phyloP scores from a whole-genome alignment of 192 early-diverging fungal species.

The Backusella mclennaniae region DNA sequence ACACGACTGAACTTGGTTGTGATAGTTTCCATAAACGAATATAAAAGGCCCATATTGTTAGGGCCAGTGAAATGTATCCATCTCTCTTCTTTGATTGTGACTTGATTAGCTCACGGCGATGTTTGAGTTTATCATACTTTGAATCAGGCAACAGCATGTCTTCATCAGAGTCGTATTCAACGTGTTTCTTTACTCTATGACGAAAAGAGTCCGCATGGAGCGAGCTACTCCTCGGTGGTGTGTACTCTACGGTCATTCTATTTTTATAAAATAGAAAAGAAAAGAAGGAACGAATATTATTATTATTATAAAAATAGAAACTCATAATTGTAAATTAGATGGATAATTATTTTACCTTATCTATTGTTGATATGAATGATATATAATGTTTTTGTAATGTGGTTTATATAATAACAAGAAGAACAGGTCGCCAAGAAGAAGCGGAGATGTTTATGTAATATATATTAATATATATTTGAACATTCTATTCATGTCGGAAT shows the following conservation, averaged over 20 bases:
- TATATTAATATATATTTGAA: too few species aligned
- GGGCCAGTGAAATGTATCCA: neutral
- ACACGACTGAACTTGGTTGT: slow-evolving; percentile 42
- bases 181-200: neutral
- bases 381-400: too few species aligned
- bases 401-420: too few species aligned
- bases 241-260: slow-evolving; percentile 1
- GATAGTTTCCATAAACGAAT: slow-evolving; percentile 42
- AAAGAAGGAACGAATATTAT: neutral
- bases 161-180: neutral
- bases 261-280: neutral
- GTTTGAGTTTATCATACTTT: neutral
- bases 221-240: neutral
- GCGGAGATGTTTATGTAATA: too few species aligned
- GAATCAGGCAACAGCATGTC: slow-evolving; percentile 1
- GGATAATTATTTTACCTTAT: neutral
- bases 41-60: slow-evolving; percentile 34
- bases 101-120: neutral
- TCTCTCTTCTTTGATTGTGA: neutral
- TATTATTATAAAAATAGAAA: slow-evolving; percentile 1
- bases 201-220: neutral
- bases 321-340: neutral
- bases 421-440: too few species aligned
- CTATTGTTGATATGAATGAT: neutral
- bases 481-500: too few species aligned